Evolutionary conservation across 306 rosid species (phyloP), one percentile per base, ranked within the genome.

Genomic region (Mimosa pudica): DNA sequence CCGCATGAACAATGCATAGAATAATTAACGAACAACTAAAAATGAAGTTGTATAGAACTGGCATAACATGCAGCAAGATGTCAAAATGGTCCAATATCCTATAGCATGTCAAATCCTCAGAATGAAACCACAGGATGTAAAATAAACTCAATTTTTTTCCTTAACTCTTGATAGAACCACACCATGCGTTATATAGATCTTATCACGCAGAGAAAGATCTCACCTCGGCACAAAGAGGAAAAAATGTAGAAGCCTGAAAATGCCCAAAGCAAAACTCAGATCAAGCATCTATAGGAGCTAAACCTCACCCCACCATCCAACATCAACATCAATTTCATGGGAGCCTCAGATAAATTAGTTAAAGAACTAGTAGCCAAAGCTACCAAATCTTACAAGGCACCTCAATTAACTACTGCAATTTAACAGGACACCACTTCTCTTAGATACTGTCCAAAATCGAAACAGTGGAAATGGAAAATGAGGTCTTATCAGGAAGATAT

Each of bases 211-310:
- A 61, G 62, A 54, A 70, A 79, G 67, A 70, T 16, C 68, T 77
- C 83, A 78, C 80, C 79, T 83, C 74, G 55, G 73, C 71, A 81
- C 62, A 75, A 55, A 67, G 69, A 68, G 73, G 42, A 1, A 47
- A 47, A 67, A 58, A 46, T 77, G 80, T 58, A 73, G 79, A 62
- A 64, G 79, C 81, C 85, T 47, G 85, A 77, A 73, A 86, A 76
- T 80, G 84, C 74, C 81, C 67, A 71, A 68, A 85, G 71, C 73
- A 77, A 77, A 77, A 73, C 65, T 82, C 67, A 74, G 51, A 77
- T 73, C 63, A 66, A 48, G 65, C 73, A 52, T 69, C 82, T 63
- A 87, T 73, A 35, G 30, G 12, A 80, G 72, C 75, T 74, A 80
- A 71, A 68, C 52, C 77, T 63, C 48, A 72, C 38, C 76, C 64